Conservation (phyloP, 2,329 filamentous ascomycete genomes). For the Rasamsonia emersonii region DNA sequence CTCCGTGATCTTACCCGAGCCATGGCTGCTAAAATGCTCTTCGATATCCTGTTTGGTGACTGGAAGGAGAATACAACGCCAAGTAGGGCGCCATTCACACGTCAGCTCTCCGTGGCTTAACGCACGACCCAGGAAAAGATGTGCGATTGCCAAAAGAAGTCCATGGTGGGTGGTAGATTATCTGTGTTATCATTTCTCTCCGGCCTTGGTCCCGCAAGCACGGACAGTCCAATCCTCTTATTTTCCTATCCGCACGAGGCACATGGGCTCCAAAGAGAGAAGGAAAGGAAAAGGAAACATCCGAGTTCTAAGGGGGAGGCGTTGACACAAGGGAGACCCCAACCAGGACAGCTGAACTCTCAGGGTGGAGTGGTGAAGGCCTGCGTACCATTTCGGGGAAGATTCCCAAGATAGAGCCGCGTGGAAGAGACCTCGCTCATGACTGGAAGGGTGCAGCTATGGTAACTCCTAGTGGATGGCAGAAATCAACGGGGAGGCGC, state of each 20-base stretch:
- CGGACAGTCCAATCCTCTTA: constrained; percentile 2
- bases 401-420: constrained; percentile 93
- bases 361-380: constrained; percentile 22
- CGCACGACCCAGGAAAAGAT: constrained; percentile 17
- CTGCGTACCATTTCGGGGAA: constrained; percentile 83
- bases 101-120: constrained; percentile 23
- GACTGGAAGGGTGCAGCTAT: constrained; percentile 14
- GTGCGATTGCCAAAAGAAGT: constrained; percentile 13
- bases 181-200: constrained; percentile 5
- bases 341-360: constrained; percentile 13
- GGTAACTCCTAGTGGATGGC: constrained; percentile 1
- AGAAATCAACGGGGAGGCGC: constrained; percentile 2
- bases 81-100: constrained; percentile 18
- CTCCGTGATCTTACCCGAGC: constrained; percentile 94
- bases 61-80: constrained; percentile 41
- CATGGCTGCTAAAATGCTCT: constrained; percentile 89
- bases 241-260: constrained; percentile 3
- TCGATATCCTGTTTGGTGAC: constrained; percentile 97
- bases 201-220: constrained; percentile 8
- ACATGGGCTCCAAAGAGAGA: constrained; percentile 11
- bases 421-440: constrained; percentile 90
- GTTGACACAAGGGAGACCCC: constrained; percentile 7
- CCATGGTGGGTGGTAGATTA: constrained; percentile 8
- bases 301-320: constrained; percentile 7
- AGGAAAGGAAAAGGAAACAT: constrained; percentile 9